phyloP scores from a whole-genome alignment of 768 basidiomycete species.

The Lactarius hengduanensis region DNA sequence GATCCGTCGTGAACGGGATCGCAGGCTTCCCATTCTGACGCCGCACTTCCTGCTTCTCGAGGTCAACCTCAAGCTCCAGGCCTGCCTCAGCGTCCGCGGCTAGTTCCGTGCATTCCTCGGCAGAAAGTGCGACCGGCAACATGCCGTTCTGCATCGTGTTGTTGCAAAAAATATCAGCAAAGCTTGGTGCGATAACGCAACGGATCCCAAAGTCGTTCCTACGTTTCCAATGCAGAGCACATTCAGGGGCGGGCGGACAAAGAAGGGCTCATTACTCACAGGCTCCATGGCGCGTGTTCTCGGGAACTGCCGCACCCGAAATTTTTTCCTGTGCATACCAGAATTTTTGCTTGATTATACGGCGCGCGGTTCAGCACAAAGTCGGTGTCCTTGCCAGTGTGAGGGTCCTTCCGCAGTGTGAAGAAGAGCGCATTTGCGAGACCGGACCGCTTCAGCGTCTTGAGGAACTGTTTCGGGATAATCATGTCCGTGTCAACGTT shows the following conservation, averaged over 20 bases:
- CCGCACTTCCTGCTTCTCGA: slow-evolving; percentile 57
- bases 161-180: slow-evolving; percentile 62
- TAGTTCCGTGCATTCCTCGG: slow-evolving; percentile 47
- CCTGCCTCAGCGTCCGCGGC: slow-evolving; percentile 52
- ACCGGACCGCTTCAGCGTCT: slow-evolving; percentile 63
- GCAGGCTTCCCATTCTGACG: slow-evolving; percentile 65
- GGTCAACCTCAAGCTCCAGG: slow-evolving; percentile 55
- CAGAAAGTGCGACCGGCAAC: slow-evolving; percentile 52
- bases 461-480: slow-evolving; percentile 66
- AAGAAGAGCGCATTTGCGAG: slow-evolving; percentile 59
- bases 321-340: slow-evolving; percentile 59
- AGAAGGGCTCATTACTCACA: slow-evolving; percentile 36
- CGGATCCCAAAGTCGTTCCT: slow-evolving; percentile 64
- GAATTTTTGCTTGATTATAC: slow-evolving; percentile 50
- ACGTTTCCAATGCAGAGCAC: not conserved
- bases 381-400: slow-evolving; percentile 52
- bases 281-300: slow-evolving; percentile 61
- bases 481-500: slow-evolving; percentile 68
- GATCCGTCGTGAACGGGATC: slow-evolving; percentile 78
- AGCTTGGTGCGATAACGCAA: slow-evolving; percentile 58
- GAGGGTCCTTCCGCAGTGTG: slow-evolving; percentile 49
- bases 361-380: slow-evolving; percentile 62
- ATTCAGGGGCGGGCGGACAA: not conserved
- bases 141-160: slow-evolving; percentile 69
- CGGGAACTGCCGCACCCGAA: slow-evolving; percentile 63